phyloP scores from a whole-genome alignment of 75 land plant species.

The Pseudotsuga menziesii region DNA sequence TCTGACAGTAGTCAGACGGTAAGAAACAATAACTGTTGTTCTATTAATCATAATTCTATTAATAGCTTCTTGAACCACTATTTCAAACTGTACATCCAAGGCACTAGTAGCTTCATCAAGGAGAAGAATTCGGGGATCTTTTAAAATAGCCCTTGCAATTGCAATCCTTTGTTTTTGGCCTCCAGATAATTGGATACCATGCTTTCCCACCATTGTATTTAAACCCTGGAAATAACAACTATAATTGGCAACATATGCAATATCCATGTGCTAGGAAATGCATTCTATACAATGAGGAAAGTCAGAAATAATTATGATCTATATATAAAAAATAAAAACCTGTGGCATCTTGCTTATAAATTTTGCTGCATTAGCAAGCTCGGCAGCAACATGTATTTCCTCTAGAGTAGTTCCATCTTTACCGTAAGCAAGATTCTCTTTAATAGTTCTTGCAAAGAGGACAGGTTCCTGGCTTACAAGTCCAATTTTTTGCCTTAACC shows the following conservation, averaged over 20 bases:
- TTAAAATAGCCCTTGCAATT: slow-evolving; percentile 76
- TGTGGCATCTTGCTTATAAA: slow-evolving; percentile 28
- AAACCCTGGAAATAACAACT: slow-evolving; percentile 48
- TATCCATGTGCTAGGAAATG: not conserved
- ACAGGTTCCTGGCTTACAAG: slow-evolving; percentile 34
- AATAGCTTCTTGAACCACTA: slow-evolving; percentile 75
- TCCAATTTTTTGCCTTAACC: slow-evolving; percentile 77
- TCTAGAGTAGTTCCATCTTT: slow-evolving; percentile 25
- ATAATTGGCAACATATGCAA: not conserved
- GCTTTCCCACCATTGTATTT: slow-evolving; percentile 76
- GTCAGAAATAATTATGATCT: too few species aligned
- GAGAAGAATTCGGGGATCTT: slow-evolving; percentile 69
- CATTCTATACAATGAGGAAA: too few species aligned
- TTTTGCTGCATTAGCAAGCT: slow-evolving; percentile 25
- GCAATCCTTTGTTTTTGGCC: slow-evolving; percentile 91
- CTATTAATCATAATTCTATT: slow-evolving; percentile 47
- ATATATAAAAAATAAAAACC: slow-evolving; percentile 4
- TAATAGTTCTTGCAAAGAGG: slow-evolving; percentile 17
- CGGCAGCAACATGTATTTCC: slow-evolving; percentile 18
- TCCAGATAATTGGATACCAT: slow-evolving; percentile 82
- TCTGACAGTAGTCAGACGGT: slow-evolving; percentile 67
- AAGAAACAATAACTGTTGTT: slow-evolving; percentile 83
- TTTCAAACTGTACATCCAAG: slow-evolving; percentile 72
- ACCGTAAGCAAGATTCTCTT: slow-evolving; percentile 22
- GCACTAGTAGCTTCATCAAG: slow-evolving; percentile 93